These are phyloP conservation scores for Ophiostoma sp. DNA, from an alignment of 2,329 filamentous ascomycete species.

Conservation along the genomic window DNA sequence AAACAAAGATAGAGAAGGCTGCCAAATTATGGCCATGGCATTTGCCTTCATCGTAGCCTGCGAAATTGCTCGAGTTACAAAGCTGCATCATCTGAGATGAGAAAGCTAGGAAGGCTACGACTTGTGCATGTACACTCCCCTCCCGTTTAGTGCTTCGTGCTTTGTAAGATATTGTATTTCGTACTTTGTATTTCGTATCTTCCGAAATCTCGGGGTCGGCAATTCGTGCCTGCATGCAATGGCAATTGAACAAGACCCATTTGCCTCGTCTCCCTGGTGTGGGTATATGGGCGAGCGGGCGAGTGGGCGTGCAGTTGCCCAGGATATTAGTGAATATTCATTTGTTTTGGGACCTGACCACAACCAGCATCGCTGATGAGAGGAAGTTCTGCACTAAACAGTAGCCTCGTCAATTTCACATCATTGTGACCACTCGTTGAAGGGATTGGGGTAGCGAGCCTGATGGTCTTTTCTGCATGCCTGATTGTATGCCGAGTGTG, in stretches of 20 bases:
- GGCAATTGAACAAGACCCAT: too few relatives aligned
- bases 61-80: slow-evolving; percentile 6
- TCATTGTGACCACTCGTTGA: neutral
- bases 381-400: neutral
- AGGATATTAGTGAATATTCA: neutral
- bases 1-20: neutral
- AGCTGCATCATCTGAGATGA: neutral
- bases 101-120: neutral
- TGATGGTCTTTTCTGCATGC: neutral
- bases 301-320: neutral
- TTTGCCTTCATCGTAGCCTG: neutral
- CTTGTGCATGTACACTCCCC: neutral
- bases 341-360: neutral
- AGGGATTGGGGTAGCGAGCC: neutral
- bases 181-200: neutral
- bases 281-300: neutral
- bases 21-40: neutral
- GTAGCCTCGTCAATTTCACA: neutral
- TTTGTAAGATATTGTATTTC: neutral
- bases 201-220: neutral
- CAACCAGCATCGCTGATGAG: neutral
- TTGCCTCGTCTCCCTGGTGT: neutral
- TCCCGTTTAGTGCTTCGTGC: neutral
- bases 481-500: neutral
- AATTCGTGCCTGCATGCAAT: neutral